Percentiles rank a stretch among this genome's conserved stretches.
Evolutionary conservation across 345 rosid genomes (phyloP).

Genomic region (Moringa oleifera): DNA sequence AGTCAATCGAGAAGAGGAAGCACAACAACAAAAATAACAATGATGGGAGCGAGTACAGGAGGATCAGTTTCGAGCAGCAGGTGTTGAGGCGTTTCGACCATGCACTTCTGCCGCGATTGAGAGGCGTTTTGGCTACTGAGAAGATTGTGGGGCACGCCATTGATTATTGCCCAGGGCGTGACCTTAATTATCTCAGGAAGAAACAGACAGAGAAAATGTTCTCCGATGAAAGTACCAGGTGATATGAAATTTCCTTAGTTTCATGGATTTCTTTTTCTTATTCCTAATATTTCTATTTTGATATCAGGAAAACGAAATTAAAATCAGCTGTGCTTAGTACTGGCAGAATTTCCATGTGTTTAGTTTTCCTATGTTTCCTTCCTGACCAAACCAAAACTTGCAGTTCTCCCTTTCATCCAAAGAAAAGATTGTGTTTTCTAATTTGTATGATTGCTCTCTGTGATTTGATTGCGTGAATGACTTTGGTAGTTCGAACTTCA

Average conservation of each 20-base stretch:
- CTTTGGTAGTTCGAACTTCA: too few species aligned
- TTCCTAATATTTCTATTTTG: neutral
- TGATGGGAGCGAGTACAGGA: constrained; percentile 33
- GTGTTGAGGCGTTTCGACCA: constrained; percentile 56
- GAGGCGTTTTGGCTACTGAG: constrained; percentile 58
- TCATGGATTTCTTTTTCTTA: too few species aligned
- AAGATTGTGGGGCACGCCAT: constrained; percentile 78
- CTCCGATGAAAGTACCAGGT: constrained; percentile 70
- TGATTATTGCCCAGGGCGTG: constrained; percentile 81
- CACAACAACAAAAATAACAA: neutral
- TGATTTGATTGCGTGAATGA: too few species aligned
- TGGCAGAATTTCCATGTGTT: too few species aligned
- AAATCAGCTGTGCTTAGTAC: too few species aligned
- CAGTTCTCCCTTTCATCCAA: too few species aligned
- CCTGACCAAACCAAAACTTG: too few species aligned
- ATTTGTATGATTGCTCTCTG: too few species aligned
- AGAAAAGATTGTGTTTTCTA: too few species aligned
- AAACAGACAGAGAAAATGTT: constrained; percentile 79
- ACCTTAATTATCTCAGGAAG: constrained; percentile 48
- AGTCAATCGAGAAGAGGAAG: constrained; percentile 52
- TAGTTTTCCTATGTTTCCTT: too few species aligned
- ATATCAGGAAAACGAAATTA: neutral
- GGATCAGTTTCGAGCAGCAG: constrained; percentile 62
- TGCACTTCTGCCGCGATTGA: constrained; percentile 72
- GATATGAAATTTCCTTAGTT: neutral